Conservation (phyloP, 257 asterid species). For the Solanum gracilifrons region DNA sequence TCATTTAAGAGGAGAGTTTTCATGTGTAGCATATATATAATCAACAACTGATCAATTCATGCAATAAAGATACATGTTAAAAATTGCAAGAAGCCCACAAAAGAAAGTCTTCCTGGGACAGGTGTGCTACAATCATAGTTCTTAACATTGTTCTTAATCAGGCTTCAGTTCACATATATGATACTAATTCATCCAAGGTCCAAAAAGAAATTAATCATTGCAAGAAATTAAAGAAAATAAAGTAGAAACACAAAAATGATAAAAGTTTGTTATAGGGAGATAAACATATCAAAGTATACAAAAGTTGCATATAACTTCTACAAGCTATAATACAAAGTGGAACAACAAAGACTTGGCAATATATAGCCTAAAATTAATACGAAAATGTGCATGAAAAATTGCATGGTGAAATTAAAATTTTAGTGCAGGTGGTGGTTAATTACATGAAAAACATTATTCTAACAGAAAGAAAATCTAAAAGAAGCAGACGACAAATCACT, state of each 20-base stretch:
- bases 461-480: no score
- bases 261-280: background rate
- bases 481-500: no score
- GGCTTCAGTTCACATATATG: background rate
- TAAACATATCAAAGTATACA: background rate
- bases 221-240: background rate
- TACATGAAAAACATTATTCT: no score
- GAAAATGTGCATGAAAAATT: no score
- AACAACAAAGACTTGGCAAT: no score
- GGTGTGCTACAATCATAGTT: no score
- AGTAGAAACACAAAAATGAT: background rate
- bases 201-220: background rate
- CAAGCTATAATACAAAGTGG: no score
- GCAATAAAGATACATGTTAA: background rate
- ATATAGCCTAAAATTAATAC: no score
- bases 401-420: no score
- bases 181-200: background rate
- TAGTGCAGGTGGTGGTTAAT: no score
- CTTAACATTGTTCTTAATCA: background rate
- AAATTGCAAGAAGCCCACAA: background rate
- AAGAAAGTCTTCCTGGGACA: background rate
- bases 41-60: no score
- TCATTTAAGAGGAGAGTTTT: background rate
- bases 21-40: background rate
- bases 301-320: background rate